Evolutionary conservation across 1,284 basidiomycete species (phyloP).

Genomic region (Chalciporus sp.): DNA sequence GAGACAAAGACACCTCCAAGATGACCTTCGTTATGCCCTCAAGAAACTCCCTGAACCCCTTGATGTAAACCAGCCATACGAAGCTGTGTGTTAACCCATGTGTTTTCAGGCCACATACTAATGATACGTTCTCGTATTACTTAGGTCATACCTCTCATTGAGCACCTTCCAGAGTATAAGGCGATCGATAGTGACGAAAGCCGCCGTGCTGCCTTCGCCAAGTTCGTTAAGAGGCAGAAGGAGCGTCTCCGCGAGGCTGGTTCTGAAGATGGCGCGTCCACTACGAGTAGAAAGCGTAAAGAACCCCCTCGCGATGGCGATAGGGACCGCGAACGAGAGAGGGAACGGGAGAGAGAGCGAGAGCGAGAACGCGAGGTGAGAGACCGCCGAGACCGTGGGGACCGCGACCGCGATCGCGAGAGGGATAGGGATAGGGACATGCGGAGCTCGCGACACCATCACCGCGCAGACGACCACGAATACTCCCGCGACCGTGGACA

Average conservation of each 20-base stretch:
- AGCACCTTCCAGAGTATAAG: conserved; percentile 81
- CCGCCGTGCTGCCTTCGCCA: conserved; percentile 77
- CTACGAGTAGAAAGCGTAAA: conserved; percentile 74
- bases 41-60: conserved; percentile 85
- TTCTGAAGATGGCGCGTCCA: conserved; percentile 79
- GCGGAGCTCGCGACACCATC: conserved; percentile 35
- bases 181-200: conserved; percentile 83
- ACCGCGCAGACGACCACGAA: conserved; percentile 39
- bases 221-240: conserved; percentile 88
- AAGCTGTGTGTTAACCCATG: conserved; percentile 57
- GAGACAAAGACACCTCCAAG: conserved; percentile 84
- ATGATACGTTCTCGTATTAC: conserved; percentile 1
- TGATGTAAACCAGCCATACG: conserved; percentile 73
- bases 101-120: neutral
- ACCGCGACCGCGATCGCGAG: conserved; percentile 47
- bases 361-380: conserved; percentile 40
- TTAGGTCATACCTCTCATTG: conserved; percentile 73
- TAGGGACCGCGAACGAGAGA: conserved; percentile 39
- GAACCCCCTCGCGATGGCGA: conserved; percentile 59
- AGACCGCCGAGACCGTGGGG: conserved; percentile 31
- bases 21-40: conserved; percentile 94
- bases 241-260: conserved; percentile 76
- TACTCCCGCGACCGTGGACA: conserved; percentile 39
- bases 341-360: conserved; percentile 42
- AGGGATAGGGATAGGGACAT: conserved; percentile 36